Evolutionary conservation across 805 yeast genomes (phyloP), one percentile per base, ranked within the genome.

Genomic region (Yamadazyma kitorensis): DNA sequence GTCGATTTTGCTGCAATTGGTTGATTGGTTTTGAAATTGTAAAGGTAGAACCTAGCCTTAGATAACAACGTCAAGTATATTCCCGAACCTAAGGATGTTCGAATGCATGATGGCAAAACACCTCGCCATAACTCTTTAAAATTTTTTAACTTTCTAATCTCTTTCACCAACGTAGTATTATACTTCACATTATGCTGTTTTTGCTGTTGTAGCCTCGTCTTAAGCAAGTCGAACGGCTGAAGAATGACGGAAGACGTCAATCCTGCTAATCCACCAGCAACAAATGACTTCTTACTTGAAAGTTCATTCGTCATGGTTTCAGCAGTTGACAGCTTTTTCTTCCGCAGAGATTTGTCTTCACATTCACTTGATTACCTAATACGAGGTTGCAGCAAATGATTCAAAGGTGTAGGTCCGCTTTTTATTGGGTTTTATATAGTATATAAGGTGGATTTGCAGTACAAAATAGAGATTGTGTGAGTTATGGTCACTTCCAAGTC

Each of bases 61-160:
- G 87, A 83, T 35, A 93, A 61, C 11, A 82, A 70, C 0, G 96
- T 74, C 34, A 93, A 69, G 51, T 93, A 93, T 21, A 93, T 59
- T 0, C 93, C 96, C 27, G 94, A 83, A 0, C 98, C 98, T 9
- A 86, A 67, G 0, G 96, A 86, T 0, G 96, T 91, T 40, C 98
- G 70, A 17, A 91, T 49, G 0, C 94, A 88, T 14, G 96, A 86
- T 0, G 98, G 96, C 24, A 88, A 49, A 0, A 96, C 91, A 0
- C 98, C 98, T 36, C 96, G 72, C 98, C 98, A 93, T 24, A 89
- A 65, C 33, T 80, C 78, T 30, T 54, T 55, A 17, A 69, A 36
- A 14, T 64, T 56, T 28, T 63, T 52, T 26, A 68, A 49, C 36
- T 65, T 70, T 44, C 59, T 57, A 7, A 82, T 45, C 29, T 72